These are phyloP conservation scores for Phytopythium litorale DNA, from an alignment of 352 stramenopile species.

Conservation along the genomic window DNA sequence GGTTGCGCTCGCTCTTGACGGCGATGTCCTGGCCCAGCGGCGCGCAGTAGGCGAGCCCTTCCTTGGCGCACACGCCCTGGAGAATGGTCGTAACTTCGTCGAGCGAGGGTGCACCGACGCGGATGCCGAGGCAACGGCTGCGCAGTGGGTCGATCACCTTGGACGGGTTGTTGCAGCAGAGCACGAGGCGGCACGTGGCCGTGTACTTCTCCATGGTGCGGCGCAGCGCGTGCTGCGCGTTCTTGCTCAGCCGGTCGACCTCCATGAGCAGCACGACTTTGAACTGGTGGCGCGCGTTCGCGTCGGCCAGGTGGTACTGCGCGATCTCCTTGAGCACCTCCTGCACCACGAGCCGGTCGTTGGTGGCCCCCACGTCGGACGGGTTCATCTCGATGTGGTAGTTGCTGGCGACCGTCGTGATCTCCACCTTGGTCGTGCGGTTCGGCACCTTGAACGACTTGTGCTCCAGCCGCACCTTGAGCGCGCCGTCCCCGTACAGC, in stretches of 20 bases:
- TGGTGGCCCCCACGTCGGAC: conserved; percentile 92
- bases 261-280: conserved; percentile 97
- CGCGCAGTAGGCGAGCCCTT: conserved; percentile 87
- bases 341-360: conserved; percentile 97
- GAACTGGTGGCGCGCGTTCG: conserved; percentile 70
- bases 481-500: conserved; percentile 94
- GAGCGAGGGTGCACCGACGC: conserved; percentile 89
- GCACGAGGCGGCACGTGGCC: conserved; percentile 94
- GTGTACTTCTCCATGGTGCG: conserved; percentile 98
- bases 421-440: conserved; percentile 93
- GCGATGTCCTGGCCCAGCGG: conserved; percentile 91
- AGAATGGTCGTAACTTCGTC: conserved; percentile 92
- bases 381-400: conserved; percentile 99
- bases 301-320: conserved; percentile 81
- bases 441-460: conserved; percentile 90
- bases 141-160: conserved; percentile 98
- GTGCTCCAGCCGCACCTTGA: conserved; percentile 88
- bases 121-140: conserved; percentile 93
- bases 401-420: conserved; percentile 97
- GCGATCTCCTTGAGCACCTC: conserved; percentile 99
- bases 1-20: conserved; percentile 91
- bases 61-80: conserved; percentile 88
- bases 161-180: conserved; percentile 96
- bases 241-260: conserved; percentile 96
- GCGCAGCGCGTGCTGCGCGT: conserved; percentile 96